Evolutionary conservation across 164 flowering plant species (phyloP).

Genomic region (Magnolia changhungtana): DNA sequence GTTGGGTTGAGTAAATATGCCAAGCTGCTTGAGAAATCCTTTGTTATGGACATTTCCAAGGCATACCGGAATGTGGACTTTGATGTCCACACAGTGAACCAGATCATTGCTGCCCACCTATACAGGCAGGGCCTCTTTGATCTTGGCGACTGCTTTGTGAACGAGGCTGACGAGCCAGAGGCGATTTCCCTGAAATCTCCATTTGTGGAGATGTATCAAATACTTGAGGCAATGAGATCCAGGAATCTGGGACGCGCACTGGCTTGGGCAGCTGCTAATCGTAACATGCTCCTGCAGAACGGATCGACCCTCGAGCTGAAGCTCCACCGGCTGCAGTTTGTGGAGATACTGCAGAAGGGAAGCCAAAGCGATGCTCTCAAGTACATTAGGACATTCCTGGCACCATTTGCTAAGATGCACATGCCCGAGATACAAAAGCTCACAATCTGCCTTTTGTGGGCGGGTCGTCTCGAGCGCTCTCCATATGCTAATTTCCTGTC

Average conservation of each 20-base stretch:
- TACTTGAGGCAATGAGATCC: slow-evolving; percentile 65
- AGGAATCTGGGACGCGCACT: slow-evolving; percentile 71
- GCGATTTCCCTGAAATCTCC: slow-evolving; percentile 35
- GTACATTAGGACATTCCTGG: slow-evolving; percentile 51
- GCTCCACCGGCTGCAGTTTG: slow-evolving; percentile 63
- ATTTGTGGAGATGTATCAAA: slow-evolving; percentile 63
- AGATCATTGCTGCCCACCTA: slow-evolving; percentile 70
- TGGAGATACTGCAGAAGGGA: slow-evolving; percentile 60
- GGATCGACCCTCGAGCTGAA: slow-evolving; percentile 65
- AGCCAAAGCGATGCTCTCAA: slow-evolving; percentile 54
- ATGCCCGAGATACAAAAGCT: slow-evolving; percentile 73
- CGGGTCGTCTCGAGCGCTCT: slow-evolving; percentile 56
- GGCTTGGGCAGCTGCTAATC: slow-evolving; percentile 54
- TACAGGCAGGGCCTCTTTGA: slow-evolving; percentile 75
- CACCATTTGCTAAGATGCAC: slow-evolving; percentile 49
- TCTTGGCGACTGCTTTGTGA: slow-evolving; percentile 63
- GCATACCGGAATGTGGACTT: slow-evolving; percentile 70
- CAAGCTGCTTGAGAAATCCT: slow-evolving; percentile 65
- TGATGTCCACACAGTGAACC: slow-evolving; percentile 53
- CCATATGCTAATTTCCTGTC: slow-evolving; percentile 66
- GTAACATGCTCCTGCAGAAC: slow-evolving; percentile 42
- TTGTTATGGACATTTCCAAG: slow-evolving; percentile 77
- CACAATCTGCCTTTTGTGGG: slow-evolving; percentile 69
- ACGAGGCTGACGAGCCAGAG: slow-evolving; percentile 54
- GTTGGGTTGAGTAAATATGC: slow-evolving; percentile 56